Evolutionary conservation across 2,329 filamentous ascomycete species (phyloP).

Genomic region (Botryotinia calthae): DNA sequence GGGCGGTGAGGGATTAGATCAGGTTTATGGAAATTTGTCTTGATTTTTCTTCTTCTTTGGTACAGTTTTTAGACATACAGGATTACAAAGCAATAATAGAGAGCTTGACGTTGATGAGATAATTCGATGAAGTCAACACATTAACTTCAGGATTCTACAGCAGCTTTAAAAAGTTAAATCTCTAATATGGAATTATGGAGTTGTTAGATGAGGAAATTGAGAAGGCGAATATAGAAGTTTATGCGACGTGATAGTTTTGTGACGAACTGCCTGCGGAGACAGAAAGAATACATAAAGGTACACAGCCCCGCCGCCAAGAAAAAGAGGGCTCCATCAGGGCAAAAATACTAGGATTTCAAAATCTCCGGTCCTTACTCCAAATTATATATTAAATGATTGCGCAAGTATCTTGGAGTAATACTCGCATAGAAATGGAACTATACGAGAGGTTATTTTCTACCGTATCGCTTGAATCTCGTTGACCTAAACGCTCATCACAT

Average conservation of each 20-base stretch:
- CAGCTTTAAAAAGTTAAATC: not conserved
- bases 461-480: not conserved
- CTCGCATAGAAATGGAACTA: not conserved
- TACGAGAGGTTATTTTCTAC: not conserved
- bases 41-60: not conserved
- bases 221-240: not conserved
- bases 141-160: not conserved
- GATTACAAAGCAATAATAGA: not conserved
- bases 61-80: not conserved
- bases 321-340: not conserved
- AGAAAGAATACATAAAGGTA: not conserved
- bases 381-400: not conserved
- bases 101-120: not conserved
- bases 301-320: not conserved
- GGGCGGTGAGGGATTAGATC: not conserved
- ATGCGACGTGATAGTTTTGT: not conserved
- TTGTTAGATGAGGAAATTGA: not conserved
- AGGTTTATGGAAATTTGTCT: not conserved
- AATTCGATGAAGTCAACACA: not conserved
- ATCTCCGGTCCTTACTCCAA: not conserved
- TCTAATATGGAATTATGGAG: not conserved
- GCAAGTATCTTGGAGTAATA: not conserved
- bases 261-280: not conserved
- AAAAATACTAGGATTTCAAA: not conserved
- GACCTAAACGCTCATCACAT: not conserved